Percentiles rank a stretch among this genome's conserved stretches.
phyloP scores from a whole-genome alignment of 345 rosid genomes.

The Cardamine occulta region DNA sequence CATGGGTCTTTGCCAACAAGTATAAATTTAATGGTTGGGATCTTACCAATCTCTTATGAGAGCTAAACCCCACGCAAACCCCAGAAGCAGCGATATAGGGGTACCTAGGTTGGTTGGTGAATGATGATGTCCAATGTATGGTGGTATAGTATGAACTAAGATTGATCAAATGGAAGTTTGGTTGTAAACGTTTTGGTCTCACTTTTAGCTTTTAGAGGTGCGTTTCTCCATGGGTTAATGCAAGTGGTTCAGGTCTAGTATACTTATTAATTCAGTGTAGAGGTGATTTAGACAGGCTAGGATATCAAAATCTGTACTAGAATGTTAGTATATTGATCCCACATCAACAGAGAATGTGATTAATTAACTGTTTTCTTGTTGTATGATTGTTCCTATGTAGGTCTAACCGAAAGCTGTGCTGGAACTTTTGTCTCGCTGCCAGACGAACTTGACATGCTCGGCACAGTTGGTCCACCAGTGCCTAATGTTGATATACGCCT shows the following conservation, averaged over 20 bases:
- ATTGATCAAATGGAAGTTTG: neutral
- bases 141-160: neutral
- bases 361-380: constrained; percentile 10
- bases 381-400: constrained; percentile 46
- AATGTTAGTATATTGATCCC: constrained; percentile 25
- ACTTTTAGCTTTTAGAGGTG: neutral
- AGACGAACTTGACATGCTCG: constrained; percentile 71
- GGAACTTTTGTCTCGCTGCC: constrained; percentile 94
- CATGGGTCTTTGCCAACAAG: neutral
- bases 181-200: constrained; percentile 9
- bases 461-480: constrained; percentile 95
- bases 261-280: constrained; percentile 1
- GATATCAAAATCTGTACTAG: neutral
- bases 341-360: constrained; percentile 8
- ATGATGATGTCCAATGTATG: neutral
- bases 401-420: constrained; percentile 96
- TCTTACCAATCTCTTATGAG: too few relatives aligned
- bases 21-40: too few relatives aligned
- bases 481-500: constrained; percentile 90
- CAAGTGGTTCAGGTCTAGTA: neutral
- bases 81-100: neutral
- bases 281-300: constrained; percentile 14
- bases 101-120: constrained; percentile 2
- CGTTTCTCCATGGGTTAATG: neutral
- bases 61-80: neutral